Base-by-base conservation (phyloP, 805 yeast genomes). In the Saturnispora mendoncae region DNA sequence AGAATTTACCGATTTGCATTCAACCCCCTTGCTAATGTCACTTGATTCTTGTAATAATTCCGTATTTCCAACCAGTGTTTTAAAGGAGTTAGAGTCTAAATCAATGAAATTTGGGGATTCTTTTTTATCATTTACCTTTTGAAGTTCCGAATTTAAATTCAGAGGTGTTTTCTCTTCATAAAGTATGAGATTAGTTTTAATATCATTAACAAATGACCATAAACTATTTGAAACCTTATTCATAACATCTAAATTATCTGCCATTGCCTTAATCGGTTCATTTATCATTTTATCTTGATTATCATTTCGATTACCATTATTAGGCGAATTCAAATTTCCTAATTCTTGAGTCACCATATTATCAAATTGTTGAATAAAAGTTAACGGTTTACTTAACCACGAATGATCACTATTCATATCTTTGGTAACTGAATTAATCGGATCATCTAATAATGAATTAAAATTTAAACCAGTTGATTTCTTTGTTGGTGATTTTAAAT, bases 341-440 rank as follows among this genome's bases (percentile, higher is more conserved):
- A 81, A 65, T 54, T 80, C 87, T 43, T 68, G 72, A 52, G 76
- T 84, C 25, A 81, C 62, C 57, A 78, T 64, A 40, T 72, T 75
- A 55, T 81, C 90, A 52, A 81, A 71, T 46, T 78, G 84, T 49
- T 78, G 84, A 36, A 81, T 66, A 39, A 79, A 64, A 35, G 67
- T 72, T 33, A 80, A 62, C 1, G 86, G 82, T 50, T 72, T 77
- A 3, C 76, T 57, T 30, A 61, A 52, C 60, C 51, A 62, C 40
- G 56, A 57, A 25, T 51, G 23, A 35, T 45, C 25, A 17, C 26
- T 40, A 13, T 33, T 36, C 21, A 13, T 20, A 10, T 30, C 25
- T 38, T 23, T 23, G n/a, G n/a, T n/a, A n/a, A n/a, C n/a, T n/a
- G n/a, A n/a, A n/a, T n/a, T n/a, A n/a, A n/a, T n/a, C n/a, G n/a